These are phyloP conservation scores for Aspergillus sclerotioniger DNA, from an alignment of 495 filamentous ascomycete genomes.

Conservation along the genomic window DNA sequence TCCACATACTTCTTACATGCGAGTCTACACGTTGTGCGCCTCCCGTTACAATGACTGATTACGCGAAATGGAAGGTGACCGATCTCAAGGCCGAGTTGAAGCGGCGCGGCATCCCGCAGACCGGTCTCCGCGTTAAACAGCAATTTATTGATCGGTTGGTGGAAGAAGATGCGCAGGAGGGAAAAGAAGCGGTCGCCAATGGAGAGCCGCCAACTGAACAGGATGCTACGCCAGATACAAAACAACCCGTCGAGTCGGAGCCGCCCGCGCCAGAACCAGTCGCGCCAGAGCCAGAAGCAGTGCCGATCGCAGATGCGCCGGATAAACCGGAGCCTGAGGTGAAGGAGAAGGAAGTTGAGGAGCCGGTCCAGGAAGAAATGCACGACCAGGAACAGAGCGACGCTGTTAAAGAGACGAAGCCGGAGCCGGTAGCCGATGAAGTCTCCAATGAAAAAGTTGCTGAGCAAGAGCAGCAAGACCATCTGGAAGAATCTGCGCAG, in stretches of 20 bases:
- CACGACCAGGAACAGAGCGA: conserved; percentile 10
- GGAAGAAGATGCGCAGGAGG: conserved; percentile 38
- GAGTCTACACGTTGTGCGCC: not conserved
- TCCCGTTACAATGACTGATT: conserved; percentile 44
- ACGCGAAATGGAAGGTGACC: conserved; percentile 52
- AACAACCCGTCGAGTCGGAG: conserved; percentile 1
- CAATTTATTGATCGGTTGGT: conserved; percentile 46
- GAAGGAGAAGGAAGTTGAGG: not conserved
- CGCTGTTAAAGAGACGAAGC: not conserved
- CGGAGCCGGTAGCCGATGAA: conserved; percentile 5
- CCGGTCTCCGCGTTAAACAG: conserved; percentile 50
- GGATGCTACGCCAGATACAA: not conserved
- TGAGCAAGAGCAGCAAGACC: not conserved
- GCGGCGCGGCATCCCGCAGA: conserved; percentile 49
- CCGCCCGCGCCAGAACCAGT: not conserved
- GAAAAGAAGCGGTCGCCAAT: conserved; percentile 15
- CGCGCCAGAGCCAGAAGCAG: not conserved
- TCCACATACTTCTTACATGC: not conserved
- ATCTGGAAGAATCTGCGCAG: not conserved
- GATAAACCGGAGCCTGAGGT: conserved; percentile 13
- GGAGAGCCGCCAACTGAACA: not conserved
- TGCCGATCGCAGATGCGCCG: not conserved
- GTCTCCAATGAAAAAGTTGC: conserved; percentile 4
- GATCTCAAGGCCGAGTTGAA: conserved; percentile 54
- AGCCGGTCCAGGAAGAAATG: conserved; percentile 11